Evolutionary conservation across 2,329 filamentous ascomycete species (phyloP).

Genomic region (Chalara sp.): DNA sequence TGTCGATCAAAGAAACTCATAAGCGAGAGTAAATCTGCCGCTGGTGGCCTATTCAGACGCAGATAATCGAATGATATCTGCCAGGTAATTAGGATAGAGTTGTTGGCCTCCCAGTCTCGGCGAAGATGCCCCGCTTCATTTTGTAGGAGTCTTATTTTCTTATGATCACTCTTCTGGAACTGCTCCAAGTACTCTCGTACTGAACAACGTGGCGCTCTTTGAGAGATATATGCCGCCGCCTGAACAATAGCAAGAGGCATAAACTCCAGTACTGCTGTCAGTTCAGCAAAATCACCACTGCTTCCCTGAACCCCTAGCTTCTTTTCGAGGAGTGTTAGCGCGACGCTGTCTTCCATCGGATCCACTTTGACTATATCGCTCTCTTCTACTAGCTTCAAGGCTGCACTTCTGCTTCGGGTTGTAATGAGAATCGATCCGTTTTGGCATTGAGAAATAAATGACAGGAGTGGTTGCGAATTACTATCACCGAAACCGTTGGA

Average conservation of each 20-base stretch:
- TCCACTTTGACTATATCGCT: conserved; percentile 19
- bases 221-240: background rate
- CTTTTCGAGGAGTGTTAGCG: conserved; percentile 24
- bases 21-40: conserved; percentile 13
- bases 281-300: conserved; percentile 5
- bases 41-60: conserved; percentile 6
- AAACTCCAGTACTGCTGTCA: conserved; percentile 16
- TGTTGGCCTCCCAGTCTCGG: conserved; percentile 28
- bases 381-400: conserved; percentile 11
- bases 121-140: conserved; percentile 27
- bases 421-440: conserved; percentile 18
- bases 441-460: conserved; percentile 10
- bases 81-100: conserved; percentile 9
- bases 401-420: conserved; percentile 10
- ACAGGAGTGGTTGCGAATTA: conserved; percentile 1
- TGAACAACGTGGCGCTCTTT: conserved; percentile 22
- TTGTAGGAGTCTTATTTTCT: conserved; percentile 23
- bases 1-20: conserved; percentile 18
- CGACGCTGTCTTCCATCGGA: conserved; percentile 16
- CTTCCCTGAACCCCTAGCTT: conserved; percentile 15
- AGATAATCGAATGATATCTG: conserved; percentile 17
- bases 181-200: conserved; percentile 31
- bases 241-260: conserved; percentile 3
- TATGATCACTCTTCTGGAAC: conserved; percentile 28
- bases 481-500: background rate